phyloP scores from a whole-genome alignment of 2,329 filamentous ascomycete species.

The Monosporascus ibericus region DNA sequence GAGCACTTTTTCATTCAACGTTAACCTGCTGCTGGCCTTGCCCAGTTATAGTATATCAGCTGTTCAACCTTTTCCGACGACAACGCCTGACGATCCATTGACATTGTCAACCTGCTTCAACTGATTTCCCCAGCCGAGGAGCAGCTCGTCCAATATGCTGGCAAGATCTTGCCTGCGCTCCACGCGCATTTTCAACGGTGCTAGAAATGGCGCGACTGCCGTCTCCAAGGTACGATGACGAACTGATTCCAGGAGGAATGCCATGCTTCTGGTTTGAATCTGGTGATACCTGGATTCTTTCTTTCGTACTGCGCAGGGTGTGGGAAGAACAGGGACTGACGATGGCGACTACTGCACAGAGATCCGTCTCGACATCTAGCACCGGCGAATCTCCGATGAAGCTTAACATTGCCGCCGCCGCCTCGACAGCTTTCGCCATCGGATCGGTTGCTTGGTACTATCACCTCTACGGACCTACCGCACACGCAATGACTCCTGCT shows the following conservation, averaged over 20 bases:
- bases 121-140: slow-evolving; percentile 30
- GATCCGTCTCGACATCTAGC: slow-evolving; percentile 65
- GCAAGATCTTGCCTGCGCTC: slow-evolving; percentile 86
- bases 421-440: slow-evolving; percentile 79
- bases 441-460: slow-evolving; percentile 96
- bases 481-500: slow-evolving; percentile 82
- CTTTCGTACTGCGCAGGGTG: background rate
- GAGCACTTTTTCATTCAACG: background rate
- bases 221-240: slow-evolving; percentile 65
- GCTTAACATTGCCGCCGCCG: slow-evolving; percentile 79
- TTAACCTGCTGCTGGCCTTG: background rate
- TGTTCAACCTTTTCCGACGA: background rate
- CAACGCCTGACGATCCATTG: slow-evolving; percentile 10
- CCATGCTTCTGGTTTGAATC: background rate
- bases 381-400: slow-evolving; percentile 71
- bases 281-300: background rate
- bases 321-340: slow-evolving; percentile 31
- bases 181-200: slow-evolving; percentile 76
- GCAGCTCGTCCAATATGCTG: slow-evolving; percentile 68
- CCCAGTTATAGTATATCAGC: background rate
- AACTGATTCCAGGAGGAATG: slow-evolving; percentile 22
- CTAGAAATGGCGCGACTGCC: slow-evolving; percentile 66
- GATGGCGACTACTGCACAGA: slow-evolving; percentile 33
- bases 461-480: slow-evolving; percentile 85
- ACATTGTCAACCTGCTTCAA: slow-evolving; percentile 21